Percentiles rank a stretch among this genome's conserved stretches.
Conservation (phyloP, 2,329 filamentous ascomycete species). For the Simplicillium sp. region DNA sequence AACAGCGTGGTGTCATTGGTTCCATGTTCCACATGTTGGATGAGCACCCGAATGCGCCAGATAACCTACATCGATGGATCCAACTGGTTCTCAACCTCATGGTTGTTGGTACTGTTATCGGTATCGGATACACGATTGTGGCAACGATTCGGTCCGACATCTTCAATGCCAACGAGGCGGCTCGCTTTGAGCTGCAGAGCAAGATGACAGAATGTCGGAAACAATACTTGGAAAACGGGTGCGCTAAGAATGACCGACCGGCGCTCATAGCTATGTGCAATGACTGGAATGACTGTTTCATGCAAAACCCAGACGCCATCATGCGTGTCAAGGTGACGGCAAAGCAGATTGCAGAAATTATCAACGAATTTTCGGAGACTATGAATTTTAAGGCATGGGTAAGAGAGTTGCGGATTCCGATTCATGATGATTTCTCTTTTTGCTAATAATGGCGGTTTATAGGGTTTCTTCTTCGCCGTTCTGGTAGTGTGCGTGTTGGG, state of each 20-base stretch:
- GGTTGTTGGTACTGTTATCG: slow-evolving; percentile 46
- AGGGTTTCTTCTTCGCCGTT: slow-evolving; percentile 43
- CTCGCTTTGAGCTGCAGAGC: slow-evolving; percentile 57
- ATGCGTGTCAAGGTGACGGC: slow-evolving; percentile 74
- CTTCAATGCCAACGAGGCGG: slow-evolving; percentile 58
- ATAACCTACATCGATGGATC: slow-evolving; percentile 50
- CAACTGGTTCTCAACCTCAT: slow-evolving; percentile 55
- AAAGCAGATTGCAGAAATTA: slow-evolving; percentile 81
- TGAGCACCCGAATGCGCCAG: slow-evolving; percentile 48
- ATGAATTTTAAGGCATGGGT: slow-evolving; percentile 73
- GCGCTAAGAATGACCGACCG: slow-evolving; percentile 55
- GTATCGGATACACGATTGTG: slow-evolving; percentile 61
- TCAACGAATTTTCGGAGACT: slow-evolving; percentile 87
- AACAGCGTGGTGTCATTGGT: slow-evolving; percentile 21
- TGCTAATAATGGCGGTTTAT: slow-evolving; percentile 6
- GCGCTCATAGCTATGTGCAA: slow-evolving; percentile 65
- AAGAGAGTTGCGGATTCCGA: too few relatives aligned
- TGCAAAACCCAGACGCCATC: slow-evolving; percentile 66
- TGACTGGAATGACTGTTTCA: slow-evolving; percentile 83
- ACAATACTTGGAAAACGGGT: slow-evolving; percentile 69
- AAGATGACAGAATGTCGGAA: slow-evolving; percentile 66
- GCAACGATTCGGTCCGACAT: slow-evolving; percentile 67
- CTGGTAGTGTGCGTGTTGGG: slow-evolving; percentile 37
- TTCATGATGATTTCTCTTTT: not conserved
- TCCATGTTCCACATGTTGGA: slow-evolving; percentile 42